These are phyloP conservation scores for Crataegus laevigata DNA, from an alignment of 306 rosid species.

Conservation along the genomic window DNA sequence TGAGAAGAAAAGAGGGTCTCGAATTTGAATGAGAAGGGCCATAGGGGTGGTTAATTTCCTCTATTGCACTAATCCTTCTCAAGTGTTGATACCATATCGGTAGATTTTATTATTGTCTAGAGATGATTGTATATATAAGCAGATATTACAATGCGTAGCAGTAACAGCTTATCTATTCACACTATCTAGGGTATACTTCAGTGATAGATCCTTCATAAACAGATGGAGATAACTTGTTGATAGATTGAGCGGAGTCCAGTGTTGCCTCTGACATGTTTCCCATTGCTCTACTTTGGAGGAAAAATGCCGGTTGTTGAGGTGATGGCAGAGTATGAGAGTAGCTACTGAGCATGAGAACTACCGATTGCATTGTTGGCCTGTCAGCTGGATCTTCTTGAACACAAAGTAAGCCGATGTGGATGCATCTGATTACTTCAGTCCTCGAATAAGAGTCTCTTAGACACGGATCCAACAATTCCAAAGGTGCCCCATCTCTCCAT, in stretches of 20 bases:
- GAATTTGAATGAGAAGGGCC: too few relatives aligned
- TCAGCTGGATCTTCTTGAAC: constrained; percentile 35
- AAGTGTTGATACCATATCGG: too few relatives aligned
- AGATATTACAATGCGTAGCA: neutral
- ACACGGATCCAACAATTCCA: constrained; percentile 26
- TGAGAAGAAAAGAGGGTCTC: too few relatives aligned
- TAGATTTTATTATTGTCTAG: too few relatives aligned
- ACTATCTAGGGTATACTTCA: constrained; percentile 1
- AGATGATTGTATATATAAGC: neutral
- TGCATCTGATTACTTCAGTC: constrained; percentile 39
- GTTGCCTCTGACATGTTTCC: neutral
- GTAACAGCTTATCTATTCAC: neutral
- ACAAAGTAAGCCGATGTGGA: constrained; percentile 45
- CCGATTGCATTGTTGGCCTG: constrained; percentile 44
- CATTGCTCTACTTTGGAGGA: constrained; percentile 5
- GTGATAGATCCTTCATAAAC: constrained; percentile 4
- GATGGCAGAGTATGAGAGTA: constrained; percentile 17
- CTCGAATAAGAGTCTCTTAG: constrained; percentile 11
- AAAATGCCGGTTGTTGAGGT: constrained; percentile 31
- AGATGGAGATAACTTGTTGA: neutral
- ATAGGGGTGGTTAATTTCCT: too few relatives aligned
- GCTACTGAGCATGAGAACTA: constrained; percentile 40
- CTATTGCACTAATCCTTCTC: too few relatives aligned
- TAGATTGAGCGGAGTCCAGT: neutral
- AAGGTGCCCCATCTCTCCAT: constrained; percentile 20